Evolutionary conservation across 2,329 filamentous ascomycete genomes (phyloP).

Genomic region (Penicillium sp.): DNA sequence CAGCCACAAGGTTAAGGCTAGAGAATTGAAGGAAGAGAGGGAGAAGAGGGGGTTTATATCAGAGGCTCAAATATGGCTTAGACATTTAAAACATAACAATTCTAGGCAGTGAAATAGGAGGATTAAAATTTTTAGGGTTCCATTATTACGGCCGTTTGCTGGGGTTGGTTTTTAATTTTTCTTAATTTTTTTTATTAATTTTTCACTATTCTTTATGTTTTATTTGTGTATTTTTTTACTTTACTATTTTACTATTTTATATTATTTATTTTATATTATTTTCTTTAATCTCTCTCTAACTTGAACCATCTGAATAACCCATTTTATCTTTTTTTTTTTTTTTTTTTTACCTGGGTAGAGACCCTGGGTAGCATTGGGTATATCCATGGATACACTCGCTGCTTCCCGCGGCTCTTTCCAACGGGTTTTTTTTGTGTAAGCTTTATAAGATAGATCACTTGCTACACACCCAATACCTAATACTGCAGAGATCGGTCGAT

Average conservation of each 20-base stretch:
- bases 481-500: conserved; percentile 19
- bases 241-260: background rate
- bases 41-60: conserved; percentile 25
- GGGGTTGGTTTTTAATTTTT: conserved; percentile 12
- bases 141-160: conserved; percentile 24
- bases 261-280: background rate
- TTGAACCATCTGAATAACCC: background rate
- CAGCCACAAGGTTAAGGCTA: conserved; percentile 1
- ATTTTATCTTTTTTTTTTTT: background rate
- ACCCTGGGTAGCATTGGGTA: background rate
- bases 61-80: conserved; percentile 24
- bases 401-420: background rate
- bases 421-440: too few species aligned
- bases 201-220: conserved; percentile 6
- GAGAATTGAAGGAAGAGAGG: conserved; percentile 12
- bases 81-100: conserved; percentile 8
- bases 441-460: too few species aligned
- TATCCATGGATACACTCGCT: background rate
- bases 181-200: conserved; percentile 5
- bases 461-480: too few species aligned
- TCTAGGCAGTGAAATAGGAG: conserved; percentile 14
- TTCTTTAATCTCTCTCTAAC: conserved; percentile 6
- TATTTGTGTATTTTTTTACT: background rate
- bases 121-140: conserved; percentile 24
- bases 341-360: too few species aligned